Conservation (phyloP, 1,284 basidiomycete genomes). For the Pseudozyma tsukubaensis region DNA sequence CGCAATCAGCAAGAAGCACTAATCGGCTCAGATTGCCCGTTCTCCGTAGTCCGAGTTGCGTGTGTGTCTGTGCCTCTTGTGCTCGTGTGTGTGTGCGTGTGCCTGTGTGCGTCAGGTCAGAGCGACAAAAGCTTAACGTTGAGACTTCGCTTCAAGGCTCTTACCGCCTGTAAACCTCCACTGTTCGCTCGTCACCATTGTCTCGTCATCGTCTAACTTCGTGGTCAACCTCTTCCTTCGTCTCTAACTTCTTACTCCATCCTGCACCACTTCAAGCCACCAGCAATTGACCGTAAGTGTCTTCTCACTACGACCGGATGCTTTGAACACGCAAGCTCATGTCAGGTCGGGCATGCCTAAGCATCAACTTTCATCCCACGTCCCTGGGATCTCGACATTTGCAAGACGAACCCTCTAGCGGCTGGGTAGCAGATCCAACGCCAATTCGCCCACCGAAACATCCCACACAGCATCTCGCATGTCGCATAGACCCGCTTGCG, state of each 20-base stretch:
- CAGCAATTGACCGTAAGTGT: too few species aligned
- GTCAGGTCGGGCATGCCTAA: not conserved
- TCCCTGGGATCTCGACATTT: too few species aligned
- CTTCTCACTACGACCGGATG: not conserved
- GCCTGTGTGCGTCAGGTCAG: constrained; percentile 4
- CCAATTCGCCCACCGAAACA: too few species aligned
- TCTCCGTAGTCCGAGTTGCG: not conserved
- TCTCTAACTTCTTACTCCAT: too few species aligned
- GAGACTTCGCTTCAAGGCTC: not conserved
- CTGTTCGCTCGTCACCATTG: not conserved
- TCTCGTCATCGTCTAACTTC: too few species aligned
- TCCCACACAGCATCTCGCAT: too few species aligned
- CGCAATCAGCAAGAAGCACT: not conserved
- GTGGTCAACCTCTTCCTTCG: too few species aligned
- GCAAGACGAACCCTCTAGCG: too few species aligned
- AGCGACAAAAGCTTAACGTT: not conserved
- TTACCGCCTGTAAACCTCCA: not conserved
- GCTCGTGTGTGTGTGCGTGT: not conserved
- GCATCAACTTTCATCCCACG: too few species aligned
- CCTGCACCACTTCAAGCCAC: too few species aligned
- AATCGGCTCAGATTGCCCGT: not conserved
- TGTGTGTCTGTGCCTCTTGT: not conserved
- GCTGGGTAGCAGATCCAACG: too few species aligned
- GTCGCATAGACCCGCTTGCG: too few species aligned
- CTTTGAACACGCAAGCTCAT: not conserved